Evolutionary conservation across 306 rosid species (phyloP).

Genomic region (Cicer judaicum): DNA sequence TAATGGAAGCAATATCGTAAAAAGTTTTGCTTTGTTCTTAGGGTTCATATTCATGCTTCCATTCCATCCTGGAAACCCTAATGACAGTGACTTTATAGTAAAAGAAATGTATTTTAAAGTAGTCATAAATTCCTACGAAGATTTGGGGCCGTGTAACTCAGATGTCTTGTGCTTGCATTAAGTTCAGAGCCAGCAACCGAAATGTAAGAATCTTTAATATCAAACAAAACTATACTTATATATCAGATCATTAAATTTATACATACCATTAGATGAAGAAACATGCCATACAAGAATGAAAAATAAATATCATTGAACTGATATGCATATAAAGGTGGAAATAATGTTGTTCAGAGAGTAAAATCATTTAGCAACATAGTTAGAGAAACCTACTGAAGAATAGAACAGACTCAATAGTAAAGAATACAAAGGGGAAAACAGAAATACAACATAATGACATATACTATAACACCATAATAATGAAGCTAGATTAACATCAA

Average conservation of each 20-base stretch:
- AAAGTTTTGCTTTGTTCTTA: constrained; percentile 2
- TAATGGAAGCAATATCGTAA: not conserved
- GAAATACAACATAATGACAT: not conserved
- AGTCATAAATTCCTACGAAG: constrained; percentile 25
- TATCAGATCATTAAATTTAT: no score
- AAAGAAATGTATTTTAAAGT: constrained; percentile 16
- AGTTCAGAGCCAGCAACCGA: no score
- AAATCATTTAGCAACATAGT: not conserved
- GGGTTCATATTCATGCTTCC: constrained; percentile 22
- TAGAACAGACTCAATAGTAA: not conserved
- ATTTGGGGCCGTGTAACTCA: constrained; percentile 41
- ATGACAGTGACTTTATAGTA: constrained; percentile 2
- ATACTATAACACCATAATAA: not conserved
- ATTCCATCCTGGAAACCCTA: not conserved
- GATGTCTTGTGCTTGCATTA: constrained; percentile 36
- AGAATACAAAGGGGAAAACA: not conserved
- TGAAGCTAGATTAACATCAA: not conserved
- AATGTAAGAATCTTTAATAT: not conserved
- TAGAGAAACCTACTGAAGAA: not conserved
- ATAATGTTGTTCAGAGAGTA: not conserved
- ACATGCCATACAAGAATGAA: not conserved
- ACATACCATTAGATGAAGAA: not conserved
- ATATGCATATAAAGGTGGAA: not conserved
- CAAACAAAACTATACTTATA: no score
- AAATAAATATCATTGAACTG: not conserved